phyloP scores from a whole-genome alignment of 2,329 filamentous ascomycete genomes.

The Claviceps digitariae region DNA sequence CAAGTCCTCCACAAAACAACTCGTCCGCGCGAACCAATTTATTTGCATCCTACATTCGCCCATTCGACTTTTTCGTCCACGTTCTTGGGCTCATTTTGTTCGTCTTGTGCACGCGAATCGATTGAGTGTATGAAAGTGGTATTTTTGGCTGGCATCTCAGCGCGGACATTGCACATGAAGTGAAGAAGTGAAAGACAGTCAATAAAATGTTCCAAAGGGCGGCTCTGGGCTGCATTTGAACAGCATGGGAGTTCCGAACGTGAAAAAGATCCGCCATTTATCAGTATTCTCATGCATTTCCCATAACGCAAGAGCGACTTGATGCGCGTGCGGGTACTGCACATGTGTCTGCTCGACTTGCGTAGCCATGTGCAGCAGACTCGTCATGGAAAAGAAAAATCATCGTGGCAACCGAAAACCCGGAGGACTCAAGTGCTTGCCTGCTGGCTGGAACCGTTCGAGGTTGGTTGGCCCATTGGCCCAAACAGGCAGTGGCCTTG shows the following conservation, averaged over 20 bases:
- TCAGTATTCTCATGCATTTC: background rate
- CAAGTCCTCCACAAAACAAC: slow-evolving; percentile 6
- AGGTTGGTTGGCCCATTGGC: slow-evolving; percentile 11
- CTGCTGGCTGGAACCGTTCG: background rate
- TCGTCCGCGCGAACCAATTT: slow-evolving; percentile 3
- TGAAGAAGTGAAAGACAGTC: background rate
- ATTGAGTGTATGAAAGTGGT: slow-evolving; percentile 3
- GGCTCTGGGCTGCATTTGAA: background rate
- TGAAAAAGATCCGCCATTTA: background rate
- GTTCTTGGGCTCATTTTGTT: slow-evolving; percentile 55
- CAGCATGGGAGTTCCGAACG: background rate
- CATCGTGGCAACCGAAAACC: background rate
- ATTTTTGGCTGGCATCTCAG: background rate
- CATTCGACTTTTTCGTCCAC: slow-evolving; percentile 22
- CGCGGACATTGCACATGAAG: background rate
- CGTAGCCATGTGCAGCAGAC: background rate
- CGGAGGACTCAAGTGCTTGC: background rate
- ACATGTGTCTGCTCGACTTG: background rate
- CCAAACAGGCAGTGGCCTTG: slow-evolving; percentile 15
- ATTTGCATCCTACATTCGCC: background rate
- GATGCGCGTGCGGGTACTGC: background rate
- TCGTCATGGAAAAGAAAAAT: background rate
- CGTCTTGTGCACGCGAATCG: slow-evolving; percentile 28
- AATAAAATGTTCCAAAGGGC: background rate
- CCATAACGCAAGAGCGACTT: background rate